phyloP scores from a whole-genome alignment of 2,329 filamentous ascomycete genomes.

The Tolypocladium tropicale region DNA sequence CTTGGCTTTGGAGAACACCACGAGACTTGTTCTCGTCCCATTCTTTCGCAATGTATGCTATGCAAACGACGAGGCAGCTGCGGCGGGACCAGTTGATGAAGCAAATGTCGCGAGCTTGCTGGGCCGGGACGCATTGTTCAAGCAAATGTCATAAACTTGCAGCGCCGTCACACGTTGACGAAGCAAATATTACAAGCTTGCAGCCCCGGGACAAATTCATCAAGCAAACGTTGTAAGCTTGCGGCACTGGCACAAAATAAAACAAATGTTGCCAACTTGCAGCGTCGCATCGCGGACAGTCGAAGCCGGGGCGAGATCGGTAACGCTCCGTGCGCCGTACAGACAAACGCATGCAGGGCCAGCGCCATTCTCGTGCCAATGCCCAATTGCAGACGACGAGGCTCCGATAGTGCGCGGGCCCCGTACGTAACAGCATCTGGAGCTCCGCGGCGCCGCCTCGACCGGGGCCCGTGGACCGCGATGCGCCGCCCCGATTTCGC shows the following conservation, averaged over 20 bases:
- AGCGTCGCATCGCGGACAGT: no score
- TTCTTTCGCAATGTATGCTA: not conserved
- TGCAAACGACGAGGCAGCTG: not conserved
- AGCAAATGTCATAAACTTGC: not conserved
- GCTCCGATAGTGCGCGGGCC: not conserved
- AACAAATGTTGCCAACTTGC: no score
- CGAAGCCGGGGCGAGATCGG: no score
- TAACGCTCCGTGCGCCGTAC: no score
- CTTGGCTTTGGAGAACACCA: not conserved
- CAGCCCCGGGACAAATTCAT: no score
- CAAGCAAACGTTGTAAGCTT: no score
- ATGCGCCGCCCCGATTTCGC: not conserved
- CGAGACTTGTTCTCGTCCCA: not conserved
- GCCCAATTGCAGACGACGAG: not conserved
- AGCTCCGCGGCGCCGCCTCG: not conserved
- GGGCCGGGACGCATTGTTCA: no score
- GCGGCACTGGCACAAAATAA: no score
- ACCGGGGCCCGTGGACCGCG: slow-evolving; percentile 2
- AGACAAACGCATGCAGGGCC: no score
- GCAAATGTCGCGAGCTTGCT: no score
- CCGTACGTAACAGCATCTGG: slow-evolving; percentile 1
- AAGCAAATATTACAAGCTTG: no score
- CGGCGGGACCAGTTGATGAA: not conserved
- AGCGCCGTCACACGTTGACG: not conserved
- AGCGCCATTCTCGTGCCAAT: not conserved